Conservation (phyloP, 129 eudicot species). For the Sambucus nigra region DNA sequence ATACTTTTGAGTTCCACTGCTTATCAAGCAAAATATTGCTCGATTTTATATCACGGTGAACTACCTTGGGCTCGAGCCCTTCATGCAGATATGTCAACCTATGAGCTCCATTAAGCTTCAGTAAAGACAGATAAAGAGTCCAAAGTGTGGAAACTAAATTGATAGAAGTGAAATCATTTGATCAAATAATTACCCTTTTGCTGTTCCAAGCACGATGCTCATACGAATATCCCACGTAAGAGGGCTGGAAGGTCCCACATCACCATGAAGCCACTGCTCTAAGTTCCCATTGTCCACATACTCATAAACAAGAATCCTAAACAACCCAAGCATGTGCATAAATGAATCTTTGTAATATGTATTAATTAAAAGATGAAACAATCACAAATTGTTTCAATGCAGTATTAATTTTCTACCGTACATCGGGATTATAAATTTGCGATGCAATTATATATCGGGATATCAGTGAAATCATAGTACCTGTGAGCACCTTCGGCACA, state of each 20-base stretch:
- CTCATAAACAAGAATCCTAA: conserved; percentile 84
- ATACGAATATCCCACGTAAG: conserved; percentile 85
- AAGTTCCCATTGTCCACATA: conserved; percentile 78
- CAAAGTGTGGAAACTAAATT: neutral
- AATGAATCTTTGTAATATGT: neutral
- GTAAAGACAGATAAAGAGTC: conserved; percentile 3
- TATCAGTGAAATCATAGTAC: conserved; percentile 19
- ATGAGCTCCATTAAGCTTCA: conserved; percentile 13
- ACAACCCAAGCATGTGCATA: conserved; percentile 7
- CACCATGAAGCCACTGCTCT: conserved; percentile 93
- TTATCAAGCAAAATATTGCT: conserved; percentile 77
- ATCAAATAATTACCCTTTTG: conserved; percentile 54
- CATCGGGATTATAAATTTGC: no score
- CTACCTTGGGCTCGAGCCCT: conserved; percentile 90
- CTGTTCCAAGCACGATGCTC: conserved; percentile 72
- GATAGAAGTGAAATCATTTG: neutral
- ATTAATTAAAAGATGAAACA: no score
- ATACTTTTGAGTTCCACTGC: conserved; percentile 72
- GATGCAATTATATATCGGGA: neutral
- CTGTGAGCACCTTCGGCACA: conserved; percentile 94
- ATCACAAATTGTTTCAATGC: no score
- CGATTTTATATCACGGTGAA: conserved; percentile 81
- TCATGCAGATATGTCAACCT: conserved; percentile 89
- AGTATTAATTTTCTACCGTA: no score
- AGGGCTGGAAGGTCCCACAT: conserved; percentile 73